Base-by-base conservation (phyloP, 2,329 filamentous ascomycete species). In the Balansia obtecta region DNA sequence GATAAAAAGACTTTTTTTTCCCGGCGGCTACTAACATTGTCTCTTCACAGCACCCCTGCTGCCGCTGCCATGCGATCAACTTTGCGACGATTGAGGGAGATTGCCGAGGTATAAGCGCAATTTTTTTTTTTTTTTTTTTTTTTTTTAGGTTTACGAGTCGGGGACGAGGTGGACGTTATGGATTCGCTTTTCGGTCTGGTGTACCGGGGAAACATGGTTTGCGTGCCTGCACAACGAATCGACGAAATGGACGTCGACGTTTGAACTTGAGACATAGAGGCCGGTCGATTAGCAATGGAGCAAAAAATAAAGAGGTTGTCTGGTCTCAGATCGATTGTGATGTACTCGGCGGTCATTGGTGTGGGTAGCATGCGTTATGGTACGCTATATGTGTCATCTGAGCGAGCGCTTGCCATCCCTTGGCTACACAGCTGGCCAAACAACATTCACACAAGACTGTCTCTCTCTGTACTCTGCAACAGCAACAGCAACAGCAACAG, bases 1-100 rank as follows among this genome's bases (percentile, higher is more conserved):
- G n/a, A n/a, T n/a, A n/a, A n/a, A n/a, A n/a, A 8, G 27, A 27
- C 5, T 27, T 27, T 8, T 5, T 7, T 7, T 27, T 27, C 27
- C 27, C 27, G 8, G 7, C 27, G 27, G 27, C 27, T 27, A 27
- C 27, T 27, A 27, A 27, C 7, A 27, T 27, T 27, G 27, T 27
- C 27, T 27, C 27, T 27, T 27, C 27, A 63, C 63, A 94, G 88
- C 61, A 96, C 90, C 65, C 87, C 90, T 60, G 90, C 90, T 66
- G 90, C 90, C 60, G 89, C 88, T 66, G 88, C 90, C 66, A 95
- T 90, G 75, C 83, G 90, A 75, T 96, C 90, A 64, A 96, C 90
- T 65, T 89, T 96, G 75, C 87, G 90, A 77, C 86, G 90, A 83
- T 81, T 96, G 77, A 86, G 90, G 72, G 90, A 96, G 78, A 95